Base-by-base conservation (phyloP, 768 basidiomycete species). In the Lactifluus volemus region DNA sequence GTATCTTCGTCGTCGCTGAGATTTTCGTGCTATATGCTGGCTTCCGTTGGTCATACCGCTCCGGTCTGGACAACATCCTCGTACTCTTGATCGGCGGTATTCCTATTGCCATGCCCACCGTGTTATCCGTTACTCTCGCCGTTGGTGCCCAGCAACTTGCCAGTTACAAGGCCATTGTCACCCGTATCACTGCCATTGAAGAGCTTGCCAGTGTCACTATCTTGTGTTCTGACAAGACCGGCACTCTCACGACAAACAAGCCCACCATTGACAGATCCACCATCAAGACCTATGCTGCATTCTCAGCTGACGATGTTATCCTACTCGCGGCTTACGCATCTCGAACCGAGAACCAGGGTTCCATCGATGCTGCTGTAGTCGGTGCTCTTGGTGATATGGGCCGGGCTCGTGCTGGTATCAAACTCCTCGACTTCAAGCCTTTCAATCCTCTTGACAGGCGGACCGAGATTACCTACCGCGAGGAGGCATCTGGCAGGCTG, bases 401-500 rank as follows among this genome's bases (percentile, higher is more conserved):
- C 47, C 83, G 82, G 58, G 95, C 96, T 61, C 94, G 94, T 65
- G 82, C 82, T 54, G 94, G 94, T 39, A 97, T 98, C 79, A 94
- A 90, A 73, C 86, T 98, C 49, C 81, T 98, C 71, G 95, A 98
- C 76, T 98, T 98, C 83, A 98, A 97, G 81, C 95, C 95, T 5
- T 98, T 98, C 84, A 97, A 98, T 81, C 96, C 96, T 53, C 92
- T 95, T 68, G 93, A 96, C 82, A 98, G 98, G 82, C 92, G 95
- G 71, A 98, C 96, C 61, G 96, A 98, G 78, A 95, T 96, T 73
- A 98, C 96, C 53, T 98, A 98, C 79, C 87, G 84, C 51, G 95
- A 97, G 73, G 88, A 94, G 74, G 81, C 92, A 8, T 81, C 89
- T n/a, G 96, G 96, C 75, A 92, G 89, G 74, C 83, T 98, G 68